phyloP scores from a whole-genome alignment of 345 rosid species.

The Xanthoceras sorbifolium region DNA sequence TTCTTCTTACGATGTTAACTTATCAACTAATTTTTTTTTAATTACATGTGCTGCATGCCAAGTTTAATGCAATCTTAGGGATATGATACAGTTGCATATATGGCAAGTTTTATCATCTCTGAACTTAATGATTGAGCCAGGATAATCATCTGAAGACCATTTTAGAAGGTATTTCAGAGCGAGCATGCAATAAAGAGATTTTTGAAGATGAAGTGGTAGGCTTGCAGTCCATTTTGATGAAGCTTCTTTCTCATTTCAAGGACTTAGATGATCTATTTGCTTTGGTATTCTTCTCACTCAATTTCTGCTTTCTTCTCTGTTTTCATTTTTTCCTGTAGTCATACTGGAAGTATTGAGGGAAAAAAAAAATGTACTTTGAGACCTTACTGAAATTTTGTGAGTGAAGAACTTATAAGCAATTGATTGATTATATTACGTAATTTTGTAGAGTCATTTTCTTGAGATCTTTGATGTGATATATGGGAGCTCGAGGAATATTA shows the following conservation, averaged over 20 bases:
- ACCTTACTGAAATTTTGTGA: background rate
- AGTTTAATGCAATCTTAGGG: background rate
- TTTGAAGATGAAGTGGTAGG: constrained; percentile 66
- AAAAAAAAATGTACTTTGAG: constrained; percentile 11
- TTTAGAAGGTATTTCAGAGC: constrained; percentile 56
- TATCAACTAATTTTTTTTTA: background rate
- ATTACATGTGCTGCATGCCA: background rate
- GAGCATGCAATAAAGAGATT: constrained; percentile 48
- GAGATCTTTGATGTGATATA: constrained; percentile 74
- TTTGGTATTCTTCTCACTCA: constrained; percentile 52
- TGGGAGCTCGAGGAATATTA: constrained; percentile 58
- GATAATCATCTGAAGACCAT: constrained; percentile 55
- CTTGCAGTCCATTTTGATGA: constrained; percentile 78
- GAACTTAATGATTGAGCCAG: constrained; percentile 41
- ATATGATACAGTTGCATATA: constrained; percentile 6
- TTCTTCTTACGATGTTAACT: background rate
- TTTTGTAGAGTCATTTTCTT: constrained; percentile 70
- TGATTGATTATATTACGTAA: constrained; percentile 1
- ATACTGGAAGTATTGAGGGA: background rate
- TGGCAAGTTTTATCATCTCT: constrained; percentile 20
- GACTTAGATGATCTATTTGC: constrained; percentile 62
- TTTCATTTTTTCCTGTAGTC: background rate
- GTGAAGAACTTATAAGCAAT: constrained; percentile 8
- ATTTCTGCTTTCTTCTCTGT: background rate
- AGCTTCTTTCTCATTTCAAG: constrained; percentile 70